Evolutionary conservation across 352 stramenopile genomes (phyloP).

Genomic region (Globisporangium spiculum): DNA sequence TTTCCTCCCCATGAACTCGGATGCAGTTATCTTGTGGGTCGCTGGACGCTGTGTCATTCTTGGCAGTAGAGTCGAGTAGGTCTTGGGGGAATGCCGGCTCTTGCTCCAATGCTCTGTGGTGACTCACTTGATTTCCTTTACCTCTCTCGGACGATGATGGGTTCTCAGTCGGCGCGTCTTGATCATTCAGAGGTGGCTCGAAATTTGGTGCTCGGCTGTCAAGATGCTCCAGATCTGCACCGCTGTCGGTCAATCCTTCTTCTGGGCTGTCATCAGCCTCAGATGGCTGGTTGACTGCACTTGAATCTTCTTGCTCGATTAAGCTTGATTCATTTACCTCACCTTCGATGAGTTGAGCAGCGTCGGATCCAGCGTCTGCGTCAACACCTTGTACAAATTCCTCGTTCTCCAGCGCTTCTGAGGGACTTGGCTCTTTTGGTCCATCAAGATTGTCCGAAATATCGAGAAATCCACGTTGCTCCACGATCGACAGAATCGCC

Average conservation of each 20-base stretch:
- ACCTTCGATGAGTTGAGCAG: neutral
- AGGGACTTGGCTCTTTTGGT: neutral
- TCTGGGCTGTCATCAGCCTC: neutral
- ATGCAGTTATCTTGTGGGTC: neutral
- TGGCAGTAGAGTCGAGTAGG: too few relatives aligned
- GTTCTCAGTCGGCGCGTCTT: neutral
- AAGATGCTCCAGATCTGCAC: neutral
- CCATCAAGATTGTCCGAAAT: neutral
- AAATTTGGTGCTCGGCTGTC: neutral
- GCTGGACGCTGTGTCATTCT: neutral
- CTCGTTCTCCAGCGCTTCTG: neutral
- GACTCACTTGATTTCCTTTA: neutral
- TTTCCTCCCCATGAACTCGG: neutral
- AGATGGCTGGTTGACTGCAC: neutral
- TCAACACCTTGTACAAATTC: neutral
- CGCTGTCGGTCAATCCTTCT: neutral
- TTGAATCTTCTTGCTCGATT: neutral
- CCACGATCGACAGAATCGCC: neutral
- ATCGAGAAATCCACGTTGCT: neutral
- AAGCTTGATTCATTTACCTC: neutral
- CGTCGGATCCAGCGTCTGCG: neutral
- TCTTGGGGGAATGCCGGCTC: neutral
- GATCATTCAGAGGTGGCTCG: neutral
- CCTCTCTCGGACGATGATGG: neutral
- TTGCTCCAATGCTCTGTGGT: neutral